These are phyloP conservation scores for Rosa hybrid DNA, from an alignment of 331 rosid species.

Conservation along the genomic window DNA sequence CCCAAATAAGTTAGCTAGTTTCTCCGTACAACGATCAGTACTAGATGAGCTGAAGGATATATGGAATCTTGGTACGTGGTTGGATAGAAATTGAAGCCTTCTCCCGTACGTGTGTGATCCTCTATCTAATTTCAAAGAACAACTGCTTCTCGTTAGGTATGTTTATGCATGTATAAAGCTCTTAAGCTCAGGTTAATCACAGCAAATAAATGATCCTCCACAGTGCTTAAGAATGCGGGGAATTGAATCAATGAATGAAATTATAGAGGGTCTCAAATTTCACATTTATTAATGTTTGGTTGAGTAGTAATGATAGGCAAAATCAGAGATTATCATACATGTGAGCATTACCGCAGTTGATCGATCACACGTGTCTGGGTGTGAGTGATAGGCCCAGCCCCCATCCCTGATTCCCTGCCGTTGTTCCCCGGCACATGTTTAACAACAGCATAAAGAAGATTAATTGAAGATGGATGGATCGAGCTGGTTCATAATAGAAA, in stretches of 20 bases:
- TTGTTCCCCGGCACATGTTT: conserved; percentile 4
- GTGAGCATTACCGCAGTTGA: background rate
- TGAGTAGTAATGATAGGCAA: background rate
- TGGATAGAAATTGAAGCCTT: background rate
- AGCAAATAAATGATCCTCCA: background rate
- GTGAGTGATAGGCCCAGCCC: background rate
- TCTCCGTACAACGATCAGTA: conserved; percentile 5
- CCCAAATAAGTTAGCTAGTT: background rate
- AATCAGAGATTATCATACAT: background rate
- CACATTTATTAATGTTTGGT: background rate
- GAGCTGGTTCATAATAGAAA: background rate
- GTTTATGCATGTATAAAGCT: background rate
- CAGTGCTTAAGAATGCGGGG: background rate
- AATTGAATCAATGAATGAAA: background rate
- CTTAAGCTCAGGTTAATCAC: background rate
- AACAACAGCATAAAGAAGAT: background rate
- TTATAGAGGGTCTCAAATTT: background rate
- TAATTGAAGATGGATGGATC: conserved; percentile 7
- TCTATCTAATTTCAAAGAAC: background rate
- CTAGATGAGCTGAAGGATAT: background rate
- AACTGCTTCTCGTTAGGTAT: background rate
- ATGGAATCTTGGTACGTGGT: background rate
- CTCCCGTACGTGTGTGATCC: background rate
- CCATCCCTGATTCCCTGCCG: background rate
- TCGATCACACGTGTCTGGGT: background rate